These are phyloP conservation scores for Crithidia thermophila DNA, from an alignment of 208 protist species.

Conservation along the genomic window DNA sequence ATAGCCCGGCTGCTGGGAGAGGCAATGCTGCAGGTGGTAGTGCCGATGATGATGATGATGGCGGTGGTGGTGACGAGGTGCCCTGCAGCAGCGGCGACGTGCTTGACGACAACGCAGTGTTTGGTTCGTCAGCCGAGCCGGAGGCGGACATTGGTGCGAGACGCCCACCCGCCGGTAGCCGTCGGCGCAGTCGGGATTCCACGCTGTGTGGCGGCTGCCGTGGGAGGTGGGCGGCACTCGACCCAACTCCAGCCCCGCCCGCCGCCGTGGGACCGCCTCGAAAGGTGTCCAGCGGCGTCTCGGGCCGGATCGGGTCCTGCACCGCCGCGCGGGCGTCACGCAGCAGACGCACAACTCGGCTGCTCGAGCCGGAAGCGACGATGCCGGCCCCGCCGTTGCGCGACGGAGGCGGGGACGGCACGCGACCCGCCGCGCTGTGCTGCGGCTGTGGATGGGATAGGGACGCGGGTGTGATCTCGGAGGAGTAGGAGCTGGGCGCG, in stretches of 20 bases:
- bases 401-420: slow-evolving; percentile 12
- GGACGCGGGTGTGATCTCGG: neutral
- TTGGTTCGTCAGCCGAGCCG: too few relatives aligned
- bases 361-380: slow-evolving; percentile 33
- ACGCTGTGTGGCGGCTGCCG: slow-evolving; percentile 1
- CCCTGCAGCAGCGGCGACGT: neutral
- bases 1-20: too few relatives aligned
- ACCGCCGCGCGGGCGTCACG: slow-evolving; percentile 64
- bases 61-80: neutral
- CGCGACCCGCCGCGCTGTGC: neutral
- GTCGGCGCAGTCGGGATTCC: slow-evolving; percentile 16
- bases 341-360: slow-evolving; percentile 56
- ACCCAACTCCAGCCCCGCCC: neutral
- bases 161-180: slow-evolving; percentile 35
- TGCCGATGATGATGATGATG: too few relatives aligned
- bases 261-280: neutral
- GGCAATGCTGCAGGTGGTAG: too few relatives aligned
- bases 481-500: neutral
- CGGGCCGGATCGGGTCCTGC: slow-evolving; percentile 46
- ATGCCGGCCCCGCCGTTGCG: slow-evolving; percentile 1
- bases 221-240: neutral
- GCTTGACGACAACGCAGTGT: too few relatives aligned
- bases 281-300: slow-evolving; percentile 44
- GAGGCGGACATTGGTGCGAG: slow-evolving; percentile 26
- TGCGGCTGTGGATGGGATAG: neutral